Conservation (phyloP, 1,284 basidiomycete genomes). For the Ustilago tritici region DNA sequence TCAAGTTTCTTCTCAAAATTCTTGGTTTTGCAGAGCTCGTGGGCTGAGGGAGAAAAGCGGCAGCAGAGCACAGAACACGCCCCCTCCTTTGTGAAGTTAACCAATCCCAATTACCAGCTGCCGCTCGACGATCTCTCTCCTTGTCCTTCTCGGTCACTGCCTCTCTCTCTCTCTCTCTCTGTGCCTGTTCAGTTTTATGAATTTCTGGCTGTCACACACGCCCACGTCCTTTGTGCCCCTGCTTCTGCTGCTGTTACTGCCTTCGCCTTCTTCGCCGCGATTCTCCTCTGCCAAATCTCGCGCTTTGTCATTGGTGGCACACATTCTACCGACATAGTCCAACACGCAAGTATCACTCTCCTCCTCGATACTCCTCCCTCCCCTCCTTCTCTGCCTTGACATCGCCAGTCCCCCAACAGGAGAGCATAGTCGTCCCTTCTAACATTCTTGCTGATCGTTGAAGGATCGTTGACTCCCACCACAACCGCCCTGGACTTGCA, state of each 20-base stretch:
- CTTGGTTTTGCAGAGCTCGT: too few species aligned
- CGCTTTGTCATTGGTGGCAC: conserved; percentile 4
- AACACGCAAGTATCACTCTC: conserved; percentile 3
- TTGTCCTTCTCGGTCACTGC: neutral
- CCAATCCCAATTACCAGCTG: conserved; percentile 28
- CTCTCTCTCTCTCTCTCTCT: neutral
- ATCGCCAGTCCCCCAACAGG: conserved; percentile 11
- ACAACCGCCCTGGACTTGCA: neutral
- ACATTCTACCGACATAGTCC: neutral
- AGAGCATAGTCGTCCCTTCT: conserved; percentile 10
- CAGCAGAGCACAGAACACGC: too few species aligned
- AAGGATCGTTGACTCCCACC: conserved; percentile 17
- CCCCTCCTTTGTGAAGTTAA: neutral
- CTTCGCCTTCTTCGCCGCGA: conserved; percentile 1
- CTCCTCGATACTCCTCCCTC: neutral
- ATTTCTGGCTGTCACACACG: conserved; percentile 14
- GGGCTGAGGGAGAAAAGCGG: too few species aligned
- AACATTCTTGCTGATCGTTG: conserved; percentile 15
- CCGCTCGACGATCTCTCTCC: conserved; percentile 34
- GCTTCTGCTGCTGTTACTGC: neutral
- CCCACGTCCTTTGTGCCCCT: neutral
- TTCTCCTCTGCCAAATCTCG: neutral
- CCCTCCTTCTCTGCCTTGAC: neutral
- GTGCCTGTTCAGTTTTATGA: neutral
- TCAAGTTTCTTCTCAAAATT: conserved; percentile 14